Evolutionary conservation across 1,284 basidiomycete genomes (phyloP), one percentile per base, ranked within the genome.

Genomic region (Cutaneotrichosporon daszewskae): DNA sequence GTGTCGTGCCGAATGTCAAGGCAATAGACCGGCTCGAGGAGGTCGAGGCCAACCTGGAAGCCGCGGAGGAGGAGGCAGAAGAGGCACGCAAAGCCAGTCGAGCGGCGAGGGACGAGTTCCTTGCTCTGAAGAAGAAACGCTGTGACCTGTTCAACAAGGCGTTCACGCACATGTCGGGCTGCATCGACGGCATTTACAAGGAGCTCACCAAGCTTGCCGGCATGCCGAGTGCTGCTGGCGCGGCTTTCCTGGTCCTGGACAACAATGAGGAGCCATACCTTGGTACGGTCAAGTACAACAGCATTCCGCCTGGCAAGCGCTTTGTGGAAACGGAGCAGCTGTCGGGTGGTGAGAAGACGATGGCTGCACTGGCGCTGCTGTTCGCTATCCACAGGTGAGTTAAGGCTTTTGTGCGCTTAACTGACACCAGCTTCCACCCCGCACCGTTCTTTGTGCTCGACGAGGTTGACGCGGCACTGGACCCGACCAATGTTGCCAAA

Each of bases 271-370:
- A 98, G 76, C 95, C 95, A 0, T 98, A 98, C 60, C 79, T 80
- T 19, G 86, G 84, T 22, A 95, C 94, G 45, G 88, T 98, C 73
- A 95, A 94, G 69, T 98, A 97, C 66, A 92, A 96, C 66, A 91
- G 92, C 1, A 98, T 98, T 87, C 94, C 94, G 1, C 92, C 92
- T 0, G 94, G 97, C 83, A 99, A 99, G 69, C 85, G 91, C 6
- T 98, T 98, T 77, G 80, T 92, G 54, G 95, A 98, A 68, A 98
- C 98, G 87, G 92, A 97, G 50, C 92, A 97, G 66, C 76, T 98
- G 5, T 97, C 91, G 0, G 95, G 94, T 41, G 95, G 95, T 19
- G 95, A 99, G 69, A 97, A 97, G 75, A 97, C 94, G 0, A 94
- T 98, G 52, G 95, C 95, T 4, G 94, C 95, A 6, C 75, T 98